Conservation (phyloP, 1,139 yeast genomes). For the Saccharomycopsis crataegensis region DNA sequence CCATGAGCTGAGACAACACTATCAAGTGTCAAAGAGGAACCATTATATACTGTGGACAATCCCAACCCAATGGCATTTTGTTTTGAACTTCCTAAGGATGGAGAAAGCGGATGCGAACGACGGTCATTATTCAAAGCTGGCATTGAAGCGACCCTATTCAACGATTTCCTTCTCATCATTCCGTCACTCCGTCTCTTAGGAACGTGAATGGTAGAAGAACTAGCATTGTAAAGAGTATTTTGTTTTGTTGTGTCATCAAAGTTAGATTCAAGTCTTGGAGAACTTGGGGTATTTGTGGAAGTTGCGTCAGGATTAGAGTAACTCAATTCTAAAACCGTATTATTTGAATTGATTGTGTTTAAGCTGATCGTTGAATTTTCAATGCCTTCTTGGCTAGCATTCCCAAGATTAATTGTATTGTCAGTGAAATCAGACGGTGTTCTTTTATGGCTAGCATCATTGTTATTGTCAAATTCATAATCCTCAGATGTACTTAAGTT, state of each 20-base stretch:
- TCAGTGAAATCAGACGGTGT: slow-evolving; percentile 7
- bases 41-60: background rate
- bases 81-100: too few species aligned
- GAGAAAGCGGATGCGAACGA: too few species aligned
- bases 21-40: background rate
- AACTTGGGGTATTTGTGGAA: background rate
- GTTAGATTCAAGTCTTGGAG: background rate
- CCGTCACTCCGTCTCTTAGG: background rate
- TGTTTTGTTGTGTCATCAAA: slow-evolving; percentile 8
- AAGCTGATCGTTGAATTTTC: slow-evolving; percentile 8
- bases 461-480: background rate
- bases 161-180: background rate
- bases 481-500: background rate
- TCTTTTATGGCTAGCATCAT: slow-evolving; percentile 2
- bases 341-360: slow-evolving; percentile 14
- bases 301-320: background rate
- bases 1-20: background rate
- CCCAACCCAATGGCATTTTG: background rate
- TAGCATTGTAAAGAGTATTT: slow-evolving; percentile 16
- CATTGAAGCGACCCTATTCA: slow-evolving; percentile 8
- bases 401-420: slow-evolving; percentile 2
- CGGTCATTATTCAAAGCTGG: background rate
- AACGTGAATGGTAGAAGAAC: background rate
- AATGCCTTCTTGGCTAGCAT: background rate
- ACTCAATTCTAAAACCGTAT: slow-evolving; percentile 2